phyloP scores from a whole-genome alignment of 805 yeast species.

The Teunomyces stri region DNA sequence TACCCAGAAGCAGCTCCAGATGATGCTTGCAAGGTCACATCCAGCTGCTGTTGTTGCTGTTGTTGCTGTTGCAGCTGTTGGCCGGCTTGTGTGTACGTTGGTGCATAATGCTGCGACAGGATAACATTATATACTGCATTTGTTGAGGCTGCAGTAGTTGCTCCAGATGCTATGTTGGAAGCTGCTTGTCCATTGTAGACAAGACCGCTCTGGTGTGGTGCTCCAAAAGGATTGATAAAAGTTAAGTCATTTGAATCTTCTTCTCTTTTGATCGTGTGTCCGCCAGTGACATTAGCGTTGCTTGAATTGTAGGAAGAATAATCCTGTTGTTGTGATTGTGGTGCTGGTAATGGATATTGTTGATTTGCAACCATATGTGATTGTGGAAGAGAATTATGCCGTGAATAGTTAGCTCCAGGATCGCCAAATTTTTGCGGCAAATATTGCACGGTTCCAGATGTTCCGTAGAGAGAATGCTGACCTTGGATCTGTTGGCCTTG shows the following conservation, averaged over 20 bases:
- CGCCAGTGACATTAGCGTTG: neutral
- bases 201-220: constrained; percentile 8
- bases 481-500: constrained; percentile 6
- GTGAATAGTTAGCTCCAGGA: constrained; percentile 2
- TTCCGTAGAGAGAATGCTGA: neutral
- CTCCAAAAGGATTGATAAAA: constrained; percentile 20
- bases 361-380: constrained; percentile 8
- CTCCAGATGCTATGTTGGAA: neutral
- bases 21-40: neutral
- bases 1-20: constrained; percentile 3
- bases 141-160: neutral
- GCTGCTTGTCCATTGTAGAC: constrained; percentile 4
- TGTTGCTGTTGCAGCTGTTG: constrained; percentile 3
- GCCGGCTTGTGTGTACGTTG: constrained; percentile 1
- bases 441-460: constrained; percentile 1
- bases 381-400: constrained; percentile 14
- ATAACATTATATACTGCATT: constrained; percentile 5
- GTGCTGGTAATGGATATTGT: constrained; percentile 6
- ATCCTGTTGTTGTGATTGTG: constrained; percentile 4
- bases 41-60: constrained; percentile 4
- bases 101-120: constrained; percentile 6
- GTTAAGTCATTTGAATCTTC: constrained; percentile 16
- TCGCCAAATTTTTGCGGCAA: constrained; percentile 5
- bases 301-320: neutral
- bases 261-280: constrained; percentile 10